phyloP scores from a whole-genome alignment of 2,329 filamentous ascomycete species.

The Lasiodiplodia gonubiensis region DNA sequence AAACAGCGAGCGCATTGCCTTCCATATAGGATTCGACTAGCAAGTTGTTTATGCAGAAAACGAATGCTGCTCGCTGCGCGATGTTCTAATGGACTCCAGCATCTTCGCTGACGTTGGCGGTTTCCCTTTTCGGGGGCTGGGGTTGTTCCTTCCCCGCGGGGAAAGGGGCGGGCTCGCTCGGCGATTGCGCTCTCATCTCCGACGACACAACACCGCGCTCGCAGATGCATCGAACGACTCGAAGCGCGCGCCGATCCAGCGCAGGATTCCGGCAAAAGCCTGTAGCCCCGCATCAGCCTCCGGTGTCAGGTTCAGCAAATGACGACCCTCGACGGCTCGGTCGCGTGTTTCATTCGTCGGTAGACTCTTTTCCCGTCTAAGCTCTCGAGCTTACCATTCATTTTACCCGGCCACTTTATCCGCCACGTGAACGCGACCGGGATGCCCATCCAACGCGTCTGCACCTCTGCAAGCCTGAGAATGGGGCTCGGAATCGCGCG shows the following conservation, averaged over 20 bases:
- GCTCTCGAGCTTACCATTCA: background rate
- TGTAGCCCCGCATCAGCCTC: slow-evolving; percentile 20
- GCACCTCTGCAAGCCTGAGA: slow-evolving; percentile 8
- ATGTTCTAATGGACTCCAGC: background rate
- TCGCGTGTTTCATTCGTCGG: slow-evolving; percentile 7
- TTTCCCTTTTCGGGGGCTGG: background rate
- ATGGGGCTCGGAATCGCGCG: slow-evolving; percentile 1
- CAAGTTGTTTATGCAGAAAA: too few relatives aligned
- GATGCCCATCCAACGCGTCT: background rate
- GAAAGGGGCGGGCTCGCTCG: slow-evolving; percentile 1
- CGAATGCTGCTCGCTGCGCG: background rate
- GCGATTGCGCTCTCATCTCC: background rate
- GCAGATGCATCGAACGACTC: background rate
- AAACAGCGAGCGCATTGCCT: too few relatives aligned
- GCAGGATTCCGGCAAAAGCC: slow-evolving; percentile 24
- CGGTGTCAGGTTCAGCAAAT: background rate
- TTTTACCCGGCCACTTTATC: slow-evolving; percentile 21
- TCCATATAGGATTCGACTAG: too few relatives aligned
- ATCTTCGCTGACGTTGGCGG: background rate
- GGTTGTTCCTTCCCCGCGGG: slow-evolving; percentile 15
- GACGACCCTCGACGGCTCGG: background rate
- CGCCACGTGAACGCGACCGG: slow-evolving; percentile 11
- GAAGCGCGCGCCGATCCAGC: background rate
- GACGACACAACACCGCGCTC: background rate
- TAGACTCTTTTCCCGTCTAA: background rate